phyloP scores from a whole-genome alignment of 179 eudicot genomes.

The Pouteria campechiana region DNA sequence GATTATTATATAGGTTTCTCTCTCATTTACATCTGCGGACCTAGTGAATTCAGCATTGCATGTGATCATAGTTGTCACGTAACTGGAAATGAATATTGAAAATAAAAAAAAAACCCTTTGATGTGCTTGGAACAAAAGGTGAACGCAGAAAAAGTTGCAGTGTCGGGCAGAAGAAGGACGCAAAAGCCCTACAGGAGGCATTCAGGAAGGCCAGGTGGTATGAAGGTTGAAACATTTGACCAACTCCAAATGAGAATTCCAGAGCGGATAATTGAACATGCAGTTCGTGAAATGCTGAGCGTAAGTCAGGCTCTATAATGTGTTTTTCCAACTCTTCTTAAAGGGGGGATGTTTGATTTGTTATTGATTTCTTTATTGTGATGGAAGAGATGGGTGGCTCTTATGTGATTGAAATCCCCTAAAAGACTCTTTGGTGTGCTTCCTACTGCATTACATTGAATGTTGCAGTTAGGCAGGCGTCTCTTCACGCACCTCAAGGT shows the following conservation, averaged over 20 bases:
- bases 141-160: conserved; percentile 90
- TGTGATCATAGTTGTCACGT: too few species aligned
- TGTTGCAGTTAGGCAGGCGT: conserved; percentile 72
- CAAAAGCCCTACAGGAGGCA: conserved; percentile 92
- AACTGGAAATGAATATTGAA: too few species aligned
- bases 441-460: not conserved
- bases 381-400: too few species aligned
- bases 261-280: conserved; percentile 91
- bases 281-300: conserved; percentile 99
- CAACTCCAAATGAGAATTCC: conserved; percentile 95
- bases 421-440: too few species aligned
- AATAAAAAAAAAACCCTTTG: too few species aligned
- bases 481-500: conserved; percentile 91
- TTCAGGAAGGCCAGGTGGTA: conserved; percentile 98
- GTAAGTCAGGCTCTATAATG: too few species aligned
- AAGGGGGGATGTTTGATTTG: conserved; percentile 57
- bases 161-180: conserved; percentile 78
- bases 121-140: conserved; percentile 49
- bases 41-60: too few species aligned
- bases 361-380: too few species aligned
- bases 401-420: too few species aligned
- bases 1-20: not conserved
- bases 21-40: conserved; percentile 1
- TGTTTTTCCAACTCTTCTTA: too few species aligned
- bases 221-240: conserved; percentile 91